Percentiles rank a stretch among this genome's conserved stretches.
Evolutionary conservation across 106 monocot genomes (phyloP).

Genomic region (Phalaenopsis equestris): DNA sequence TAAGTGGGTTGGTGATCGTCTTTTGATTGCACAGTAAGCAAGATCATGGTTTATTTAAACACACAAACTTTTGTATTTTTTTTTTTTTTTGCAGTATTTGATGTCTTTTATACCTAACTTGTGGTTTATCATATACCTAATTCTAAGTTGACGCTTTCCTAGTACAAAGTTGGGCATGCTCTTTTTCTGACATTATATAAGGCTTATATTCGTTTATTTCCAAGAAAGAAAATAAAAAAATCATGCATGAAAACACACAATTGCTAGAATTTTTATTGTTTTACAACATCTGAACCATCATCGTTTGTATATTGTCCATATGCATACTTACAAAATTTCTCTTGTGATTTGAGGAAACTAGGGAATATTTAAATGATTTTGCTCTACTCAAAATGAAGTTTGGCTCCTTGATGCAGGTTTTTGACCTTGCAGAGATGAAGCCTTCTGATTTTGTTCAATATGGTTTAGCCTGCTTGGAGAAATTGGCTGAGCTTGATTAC

Average conservation of each 20-base stretch:
- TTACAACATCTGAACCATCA: not conserved
- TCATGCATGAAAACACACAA: not conserved
- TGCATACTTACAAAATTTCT: not conserved
- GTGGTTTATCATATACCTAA: too few species aligned
- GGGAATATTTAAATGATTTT: not conserved
- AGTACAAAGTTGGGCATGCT: too few species aligned
- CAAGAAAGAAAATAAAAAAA: not conserved
- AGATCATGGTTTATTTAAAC: too few species aligned
- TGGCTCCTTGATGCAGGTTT: slow-evolving; percentile 46
- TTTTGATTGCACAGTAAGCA: too few species aligned
- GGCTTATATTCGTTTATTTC: too few species aligned
- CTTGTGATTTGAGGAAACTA: not conserved
- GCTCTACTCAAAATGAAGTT: not conserved
- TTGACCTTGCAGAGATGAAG: slow-evolving; percentile 69
- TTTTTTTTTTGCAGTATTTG: too few species aligned
- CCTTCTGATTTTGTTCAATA: slow-evolving; percentile 75
- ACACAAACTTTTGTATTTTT: too few species aligned
- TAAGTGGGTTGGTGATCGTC: too few species aligned
- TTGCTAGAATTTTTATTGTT: not conserved
- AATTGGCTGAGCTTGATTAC: slow-evolving; percentile 67
- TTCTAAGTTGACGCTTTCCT: too few species aligned
- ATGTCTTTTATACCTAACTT: too few species aligned
- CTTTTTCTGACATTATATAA: too few species aligned
- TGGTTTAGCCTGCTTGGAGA: slow-evolving; percentile 80
- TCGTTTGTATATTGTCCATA: not conserved